Evolutionary conservation across 1,139 yeast genomes (phyloP), one percentile per base, ranked within the genome.

Genomic region (Martiniozyma asiatica): DNA sequence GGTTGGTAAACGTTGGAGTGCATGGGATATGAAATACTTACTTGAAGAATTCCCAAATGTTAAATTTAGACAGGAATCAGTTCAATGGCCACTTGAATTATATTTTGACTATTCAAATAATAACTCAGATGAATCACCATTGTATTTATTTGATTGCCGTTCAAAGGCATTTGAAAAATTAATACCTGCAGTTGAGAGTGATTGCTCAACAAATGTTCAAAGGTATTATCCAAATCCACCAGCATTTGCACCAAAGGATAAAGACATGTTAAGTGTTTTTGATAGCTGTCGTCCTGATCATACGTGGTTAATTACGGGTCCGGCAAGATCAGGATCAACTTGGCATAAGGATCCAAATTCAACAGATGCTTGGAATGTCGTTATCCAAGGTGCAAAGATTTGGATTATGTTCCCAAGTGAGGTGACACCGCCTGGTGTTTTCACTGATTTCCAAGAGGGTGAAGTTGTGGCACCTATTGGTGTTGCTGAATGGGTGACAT

Each of bases 381-480:
- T 78, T 3, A 52, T 85, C 1, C 59, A 68, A 1, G 94, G 95
- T 1, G 61, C 69, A 34, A 85, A 85, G 50, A 61, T 84, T 31
- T 85, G 96, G 96, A 59, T 84, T 14, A 81, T 85, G 93, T 59
- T 81, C 15, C 94, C 94, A 1, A 89, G 93, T 0, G 59, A 62
- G 18, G 55, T 66, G 4, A 65, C 68, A 4, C 95, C 95, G 1
- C 95, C 95, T 0, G 96, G 96, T 0, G 87, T 85, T 1, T 70
- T 72, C 24, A 77, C 87, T 0, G 82, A 76, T 45, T 66, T 59
- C 2, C 78, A 71, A 29, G 94, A 82, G 49, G 74, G 85, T 46
- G 94, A 84, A 50, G 94, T 85, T n/a, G 82, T 94, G 0, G 68
- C 87, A 1, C 96, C 95, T 0, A 73, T 80, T 8, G 89, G 94